Conservation (phyloP, 1,139 yeast genomes). For the Geotrichum reessii region DNA sequence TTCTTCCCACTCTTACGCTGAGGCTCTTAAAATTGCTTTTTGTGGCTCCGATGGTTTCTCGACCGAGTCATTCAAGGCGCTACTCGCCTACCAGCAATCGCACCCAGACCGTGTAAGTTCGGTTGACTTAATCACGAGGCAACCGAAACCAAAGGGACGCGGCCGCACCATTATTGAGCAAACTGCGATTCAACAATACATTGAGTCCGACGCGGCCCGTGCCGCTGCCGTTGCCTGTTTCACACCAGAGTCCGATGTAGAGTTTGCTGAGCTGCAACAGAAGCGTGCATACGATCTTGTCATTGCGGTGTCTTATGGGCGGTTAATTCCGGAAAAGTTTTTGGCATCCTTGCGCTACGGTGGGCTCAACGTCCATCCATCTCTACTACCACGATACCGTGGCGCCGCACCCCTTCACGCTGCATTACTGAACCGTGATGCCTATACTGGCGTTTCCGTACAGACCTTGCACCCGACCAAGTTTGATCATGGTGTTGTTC, state of each 20-base stretch:
- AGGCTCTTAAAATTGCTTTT: conserved; percentile 47
- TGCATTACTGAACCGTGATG: conserved; percentile 61
- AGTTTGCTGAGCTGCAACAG: conserved; percentile 42
- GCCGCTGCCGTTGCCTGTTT: conserved; percentile 1
- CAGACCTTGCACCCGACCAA: conserved; percentile 85
- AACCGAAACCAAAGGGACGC: conserved; percentile 69
- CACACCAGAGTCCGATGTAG: conserved; percentile 30
- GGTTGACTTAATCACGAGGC: conserved; percentile 61
- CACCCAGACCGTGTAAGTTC: conserved; percentile 37
- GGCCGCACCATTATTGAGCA: conserved; percentile 45
- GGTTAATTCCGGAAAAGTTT: conserved; percentile 61
- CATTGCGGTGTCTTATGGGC: conserved; percentile 87
- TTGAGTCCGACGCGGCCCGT: conserved; percentile 34
- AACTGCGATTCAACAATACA: conserved; percentile 46
- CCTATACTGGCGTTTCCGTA: conserved; percentile 72
- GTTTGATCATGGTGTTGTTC: conserved; percentile 73
- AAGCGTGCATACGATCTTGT: conserved; percentile 50
- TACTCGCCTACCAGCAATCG: conserved; percentile 38
- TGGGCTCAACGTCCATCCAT: conserved; percentile 90
- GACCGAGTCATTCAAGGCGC: conserved; percentile 47
- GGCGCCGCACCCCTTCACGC: conserved; percentile 92
- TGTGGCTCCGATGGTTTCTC: conserved; percentile 84
- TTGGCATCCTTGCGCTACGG: conserved; percentile 49
- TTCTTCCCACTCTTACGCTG: neutral
- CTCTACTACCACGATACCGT: conserved; percentile 70